Conservation (phyloP, 345 rosid species). For the Eucalyptus sp. region DNA sequence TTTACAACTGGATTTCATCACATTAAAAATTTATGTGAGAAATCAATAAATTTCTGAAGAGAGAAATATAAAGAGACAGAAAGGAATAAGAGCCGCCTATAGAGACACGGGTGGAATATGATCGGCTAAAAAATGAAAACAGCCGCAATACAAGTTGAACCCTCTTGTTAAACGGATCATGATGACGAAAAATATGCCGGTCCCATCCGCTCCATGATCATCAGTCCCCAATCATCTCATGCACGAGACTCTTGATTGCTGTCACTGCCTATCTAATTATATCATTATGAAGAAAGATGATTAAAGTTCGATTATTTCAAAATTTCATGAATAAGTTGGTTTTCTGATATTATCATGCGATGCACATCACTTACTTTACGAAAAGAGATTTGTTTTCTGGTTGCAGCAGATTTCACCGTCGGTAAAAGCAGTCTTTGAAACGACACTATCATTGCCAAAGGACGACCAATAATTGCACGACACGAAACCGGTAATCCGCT, state of each 20-base stretch:
- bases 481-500: neutral
- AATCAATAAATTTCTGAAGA: neutral
- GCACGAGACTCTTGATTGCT: neutral
- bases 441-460: neutral
- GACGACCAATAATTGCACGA: neutral
- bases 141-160: neutral
- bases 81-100: neutral
- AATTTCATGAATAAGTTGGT: neutral
- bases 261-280: neutral
- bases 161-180: neutral
- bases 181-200: neutral
- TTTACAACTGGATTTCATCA: neutral
- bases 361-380: neutral
- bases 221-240: neutral
- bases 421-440: neutral
- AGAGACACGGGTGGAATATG: neutral
- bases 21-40: neutral
- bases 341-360: neutral
- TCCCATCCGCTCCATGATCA: constrained; percentile 14
- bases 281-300: neutral
- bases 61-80: neutral
- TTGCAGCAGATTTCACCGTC: neutral
- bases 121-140: neutral
- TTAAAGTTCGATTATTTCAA: neutral
- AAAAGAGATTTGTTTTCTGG: neutral